phyloP scores from a whole-genome alignment of 257 asterid species.

The Fraxinus anomala region DNA sequence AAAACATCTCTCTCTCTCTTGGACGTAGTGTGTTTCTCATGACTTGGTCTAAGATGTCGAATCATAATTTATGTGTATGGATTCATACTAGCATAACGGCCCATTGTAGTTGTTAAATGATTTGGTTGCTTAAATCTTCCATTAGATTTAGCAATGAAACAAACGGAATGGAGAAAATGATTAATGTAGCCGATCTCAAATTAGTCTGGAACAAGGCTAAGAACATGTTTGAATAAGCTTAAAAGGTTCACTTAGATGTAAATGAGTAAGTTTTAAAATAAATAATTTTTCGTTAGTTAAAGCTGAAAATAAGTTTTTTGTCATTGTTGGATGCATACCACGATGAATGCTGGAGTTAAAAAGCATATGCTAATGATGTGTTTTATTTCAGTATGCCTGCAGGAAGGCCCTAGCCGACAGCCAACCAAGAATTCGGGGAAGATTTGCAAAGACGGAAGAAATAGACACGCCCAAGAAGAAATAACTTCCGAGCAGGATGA shows the following conservation, averaged over 20 bases:
- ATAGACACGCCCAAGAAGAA: conserved; percentile 46
- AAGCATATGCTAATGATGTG: conserved; percentile 9
- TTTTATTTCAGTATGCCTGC: conserved; percentile 76
- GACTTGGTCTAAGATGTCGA: not conserved
- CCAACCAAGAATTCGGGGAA: conserved; percentile 93
- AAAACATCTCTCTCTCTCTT: not conserved
- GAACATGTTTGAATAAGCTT: not conserved
- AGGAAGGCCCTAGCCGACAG: conserved; percentile 96
- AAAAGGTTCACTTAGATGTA: not conserved
- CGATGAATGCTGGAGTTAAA: not conserved
- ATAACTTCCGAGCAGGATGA: conserved; percentile 26
- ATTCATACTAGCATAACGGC: not conserved
- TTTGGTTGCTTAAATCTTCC: not conserved
- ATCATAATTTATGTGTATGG: not conserved
- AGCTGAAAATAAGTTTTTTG: not conserved
- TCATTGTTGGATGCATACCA: not conserved
- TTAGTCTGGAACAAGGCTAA: not conserved
- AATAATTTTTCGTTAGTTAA: not conserved
- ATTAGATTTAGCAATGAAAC: not conserved
- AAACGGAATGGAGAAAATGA: not conserved
- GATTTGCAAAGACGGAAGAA: conserved; percentile 84
- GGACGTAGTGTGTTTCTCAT: not conserved
- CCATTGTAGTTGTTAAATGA: not conserved
- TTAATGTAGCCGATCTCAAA: not conserved
- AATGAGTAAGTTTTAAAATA: not conserved